Base-by-base conservation (phyloP, 1,284 basidiomycete species). In the Malassezia nana region DNA sequence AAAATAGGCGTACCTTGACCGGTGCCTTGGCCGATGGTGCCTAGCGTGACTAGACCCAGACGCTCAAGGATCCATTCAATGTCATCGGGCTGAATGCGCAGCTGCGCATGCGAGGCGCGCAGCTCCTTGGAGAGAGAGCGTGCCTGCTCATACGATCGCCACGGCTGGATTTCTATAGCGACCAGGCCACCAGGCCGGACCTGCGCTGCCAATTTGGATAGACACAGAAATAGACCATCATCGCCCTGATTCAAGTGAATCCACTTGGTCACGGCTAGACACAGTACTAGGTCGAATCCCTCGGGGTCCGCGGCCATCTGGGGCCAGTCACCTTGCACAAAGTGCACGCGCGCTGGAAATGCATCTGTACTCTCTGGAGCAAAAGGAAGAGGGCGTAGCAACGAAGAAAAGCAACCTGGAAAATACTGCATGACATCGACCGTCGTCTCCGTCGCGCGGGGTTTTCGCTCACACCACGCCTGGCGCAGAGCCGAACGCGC, bases 121-220 rank as follows among this genome's bases (percentile, higher is more conserved):
- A 56, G 44, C 13, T 30, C 35, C 15, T 44, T 33, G 10, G 54
- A 56, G 10, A 56, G 15, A 1, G 54, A 50, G 25, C 52, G 47
- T 15, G 56, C 56, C 40, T 58, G 50, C 35, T 58, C 52, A 43
- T 61, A 61, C 26, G 59, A 61, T 6, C 26, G 35, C 52, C 52
- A 61, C 15, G 51, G 55, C 47, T 61, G 59, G 38, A 52, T 8
- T 31, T 61, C 59, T 32, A 58, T 9, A 0, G 53, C 46, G 15
- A 61, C 29, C 5, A 58, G 1, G 28, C 59, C 59, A 15, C 53
- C 48, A 12, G 33, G 35, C 25, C 39, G 38, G n/a, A 61, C 28
- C 12, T 28, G 46, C 15, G 15, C 7, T 2, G 47, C 42, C 25
- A 61, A 18, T 8, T 50, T 45, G 7, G 40, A 46, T 13, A 56